These are phyloP conservation scores for Brassica carinata DNA, from an alignment of 345 rosid species.

Conservation along the genomic window DNA sequence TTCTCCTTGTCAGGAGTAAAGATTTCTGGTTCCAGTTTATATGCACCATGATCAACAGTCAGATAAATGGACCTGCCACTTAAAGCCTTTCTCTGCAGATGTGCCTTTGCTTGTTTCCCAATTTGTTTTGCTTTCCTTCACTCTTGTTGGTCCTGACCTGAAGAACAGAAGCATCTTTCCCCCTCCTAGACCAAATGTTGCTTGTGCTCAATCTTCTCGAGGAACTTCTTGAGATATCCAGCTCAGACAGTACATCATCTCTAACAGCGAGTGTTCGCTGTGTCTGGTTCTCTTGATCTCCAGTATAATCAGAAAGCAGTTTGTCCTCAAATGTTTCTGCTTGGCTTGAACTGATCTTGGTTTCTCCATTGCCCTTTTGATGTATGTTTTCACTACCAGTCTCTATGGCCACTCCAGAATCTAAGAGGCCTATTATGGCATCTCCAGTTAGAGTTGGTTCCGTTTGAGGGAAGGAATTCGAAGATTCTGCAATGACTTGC, in stretches of 20 bases:
- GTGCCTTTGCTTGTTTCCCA: slow-evolving; percentile 37
- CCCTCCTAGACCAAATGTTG: slow-evolving; percentile 81
- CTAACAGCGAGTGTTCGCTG: slow-evolving; percentile 39
- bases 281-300: slow-evolving; percentile 44
- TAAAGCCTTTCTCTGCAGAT: slow-evolving; percentile 30
- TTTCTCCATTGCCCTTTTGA: slow-evolving; percentile 11
- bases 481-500: slow-evolving; percentile 6
- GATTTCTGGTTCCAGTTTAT: slow-evolving; percentile 56
- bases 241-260: slow-evolving; percentile 33
- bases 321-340: slow-evolving; percentile 29
- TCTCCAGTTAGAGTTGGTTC: slow-evolving; percentile 21
- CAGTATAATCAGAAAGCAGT: slow-evolving; percentile 27
- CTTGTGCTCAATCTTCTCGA: slow-evolving; percentile 31
- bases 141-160: slow-evolving; percentile 61
- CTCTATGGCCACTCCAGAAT: slow-evolving; percentile 3
- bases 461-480: slow-evolving; percentile 12
- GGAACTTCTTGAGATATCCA: slow-evolving; percentile 45
- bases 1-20: slow-evolving; percentile 87
- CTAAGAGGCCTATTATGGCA: background rate
- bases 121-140: slow-evolving; percentile 39
- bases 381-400: slow-evolving; percentile 7
- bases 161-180: slow-evolving; percentile 59
- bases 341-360: slow-evolving; percentile 20
- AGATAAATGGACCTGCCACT: slow-evolving; percentile 38
- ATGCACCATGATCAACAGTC: slow-evolving; percentile 39